Evolutionary conservation across 345 rosid species (phyloP).

Genomic region (Dovyalis caffra): DNA sequence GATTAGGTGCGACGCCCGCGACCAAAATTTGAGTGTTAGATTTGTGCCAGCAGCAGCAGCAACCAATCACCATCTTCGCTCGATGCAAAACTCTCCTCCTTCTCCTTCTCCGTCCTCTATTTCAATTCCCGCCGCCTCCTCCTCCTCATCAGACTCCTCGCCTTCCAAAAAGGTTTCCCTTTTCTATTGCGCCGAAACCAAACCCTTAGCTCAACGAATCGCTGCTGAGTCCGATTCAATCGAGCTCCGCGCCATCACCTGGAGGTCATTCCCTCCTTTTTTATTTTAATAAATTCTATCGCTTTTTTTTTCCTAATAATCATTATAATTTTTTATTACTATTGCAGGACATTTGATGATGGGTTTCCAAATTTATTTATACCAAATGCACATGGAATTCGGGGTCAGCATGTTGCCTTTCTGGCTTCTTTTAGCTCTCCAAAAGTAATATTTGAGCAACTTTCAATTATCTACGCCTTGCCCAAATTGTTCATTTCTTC

Average conservation of each 20-base stretch:
- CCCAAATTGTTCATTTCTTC: conserved; percentile 91
- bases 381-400: conserved; percentile 90
- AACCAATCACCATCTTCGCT: conserved; percentile 45
- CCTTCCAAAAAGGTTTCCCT: conserved; percentile 62
- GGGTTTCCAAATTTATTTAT: conserved; percentile 93
- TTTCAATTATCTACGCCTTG: conserved; percentile 82
- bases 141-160: conserved; percentile 49
- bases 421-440: conserved; percentile 95
- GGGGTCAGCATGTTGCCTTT: conserved; percentile 90
- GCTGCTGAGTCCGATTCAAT: conserved; percentile 72
- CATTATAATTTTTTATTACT: neutral
- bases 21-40: conserved; percentile 46
- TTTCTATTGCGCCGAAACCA: conserved; percentile 73
- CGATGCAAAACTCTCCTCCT: conserved; percentile 29
- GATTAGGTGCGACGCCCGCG: conserved; percentile 39
- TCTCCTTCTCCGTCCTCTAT: conserved; percentile 38
- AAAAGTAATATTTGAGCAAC: conserved; percentile 84
- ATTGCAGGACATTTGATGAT: conserved; percentile 75
- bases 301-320: neutral
- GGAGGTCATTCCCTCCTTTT: conserved; percentile 52
- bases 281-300: neutral
- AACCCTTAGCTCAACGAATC: conserved; percentile 74
- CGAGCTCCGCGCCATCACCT: conserved; percentile 76
- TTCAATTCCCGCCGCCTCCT: conserved; percentile 50
- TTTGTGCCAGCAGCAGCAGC: conserved; percentile 38